Percentiles rank a stretch among this genome's conserved stretches.
Conservation (phyloP, 2,329 filamentous ascomycete species). For the Pseudogymnoascus sp. region DNA sequence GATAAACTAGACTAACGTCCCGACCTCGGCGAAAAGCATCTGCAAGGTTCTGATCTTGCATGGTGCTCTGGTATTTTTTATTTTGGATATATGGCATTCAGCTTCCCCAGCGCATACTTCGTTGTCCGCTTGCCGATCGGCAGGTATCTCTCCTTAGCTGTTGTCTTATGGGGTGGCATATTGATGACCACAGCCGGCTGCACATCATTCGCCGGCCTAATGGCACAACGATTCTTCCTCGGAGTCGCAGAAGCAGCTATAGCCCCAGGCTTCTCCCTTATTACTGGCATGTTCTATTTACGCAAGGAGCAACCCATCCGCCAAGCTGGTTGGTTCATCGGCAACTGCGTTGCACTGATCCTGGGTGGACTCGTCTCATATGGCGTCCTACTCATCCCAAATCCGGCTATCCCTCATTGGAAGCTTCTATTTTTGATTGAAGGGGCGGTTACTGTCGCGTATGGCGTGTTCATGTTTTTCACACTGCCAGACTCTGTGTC, state of each 20-base stretch:
- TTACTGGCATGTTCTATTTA: conserved; percentile 31
- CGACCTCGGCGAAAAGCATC: neutral
- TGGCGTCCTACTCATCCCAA: conserved; percentile 14
- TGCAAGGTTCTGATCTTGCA: neutral
- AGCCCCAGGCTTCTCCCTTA: conserved; percentile 27
- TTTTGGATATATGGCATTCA: conserved; percentile 29
- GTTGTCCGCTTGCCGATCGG: conserved; percentile 31
- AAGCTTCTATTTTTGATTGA: conserved; percentile 21
- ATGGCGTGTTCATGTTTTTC: conserved; percentile 34
- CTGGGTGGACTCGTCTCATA: conserved; percentile 14
- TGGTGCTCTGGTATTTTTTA: conserved; percentile 15
- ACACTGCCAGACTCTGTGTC: conserved; percentile 43
- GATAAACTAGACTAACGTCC: neutral
- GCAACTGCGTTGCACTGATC: conserved; percentile 11
- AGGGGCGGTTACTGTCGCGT: conserved; percentile 24
- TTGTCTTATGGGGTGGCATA: conserved; percentile 13
- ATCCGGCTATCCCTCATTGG: conserved; percentile 14
- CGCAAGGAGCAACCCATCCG: conserved; percentile 30
- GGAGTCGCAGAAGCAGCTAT: conserved; percentile 23
- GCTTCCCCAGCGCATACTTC: conserved; percentile 26
- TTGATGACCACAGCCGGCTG: conserved; percentile 15
- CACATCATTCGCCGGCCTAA: conserved; percentile 15
- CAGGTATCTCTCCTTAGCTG: conserved; percentile 23
- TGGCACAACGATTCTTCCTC: conserved; percentile 23
- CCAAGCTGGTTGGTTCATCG: conserved; percentile 24